Conservation (phyloP, 1,139 yeast species). For the Martiniozyma asiatica region DNA sequence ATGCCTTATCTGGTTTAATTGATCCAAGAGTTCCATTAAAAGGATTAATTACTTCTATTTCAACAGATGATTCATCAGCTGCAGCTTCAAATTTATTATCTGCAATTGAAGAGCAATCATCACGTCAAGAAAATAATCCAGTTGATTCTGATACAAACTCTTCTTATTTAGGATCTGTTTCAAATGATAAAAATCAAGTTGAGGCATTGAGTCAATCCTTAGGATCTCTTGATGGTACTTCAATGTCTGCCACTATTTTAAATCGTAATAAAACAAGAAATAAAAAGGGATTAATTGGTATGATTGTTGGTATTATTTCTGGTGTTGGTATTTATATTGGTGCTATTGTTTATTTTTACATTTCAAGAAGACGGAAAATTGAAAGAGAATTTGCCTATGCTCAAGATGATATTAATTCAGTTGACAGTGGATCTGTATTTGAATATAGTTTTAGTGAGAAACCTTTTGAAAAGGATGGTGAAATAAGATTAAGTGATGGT, state of each 20-base stretch:
- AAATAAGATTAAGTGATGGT: conserved; percentile 7
- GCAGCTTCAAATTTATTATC: conserved; percentile 4
- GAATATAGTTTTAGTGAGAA: background rate
- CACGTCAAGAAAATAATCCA: conserved; percentile 1
- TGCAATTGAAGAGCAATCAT: conserved; percentile 1
- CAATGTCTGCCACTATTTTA: conserved; percentile 30
- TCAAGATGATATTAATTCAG: conserved; percentile 5
- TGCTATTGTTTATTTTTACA: conserved; percentile 13
- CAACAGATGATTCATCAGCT: conserved; percentile 13
- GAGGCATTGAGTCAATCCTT: conserved; percentile 21
- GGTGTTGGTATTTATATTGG: conserved; percentile 51
- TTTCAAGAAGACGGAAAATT: conserved; percentile 2
- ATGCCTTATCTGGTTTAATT: conserved; percentile 41
- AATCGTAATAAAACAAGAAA: no score
- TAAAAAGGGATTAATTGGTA: conserved; percentile 40
- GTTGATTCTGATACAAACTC: conserved; percentile 5
- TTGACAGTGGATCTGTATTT: conserved; percentile 4
- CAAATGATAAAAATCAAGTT: conserved; percentile 23
- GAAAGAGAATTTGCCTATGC: background rate
- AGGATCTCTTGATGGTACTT: conserved; percentile 60
- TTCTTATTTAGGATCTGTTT: conserved; percentile 6
- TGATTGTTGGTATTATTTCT: conserved; percentile 55
- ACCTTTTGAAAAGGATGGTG: conserved; percentile 5
- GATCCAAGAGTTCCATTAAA: conserved; percentile 54
- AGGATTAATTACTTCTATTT: conserved; percentile 28